phyloP scores from a whole-genome alignment of 1,284 basidiomycete species.

The Agaricales sp. region DNA sequence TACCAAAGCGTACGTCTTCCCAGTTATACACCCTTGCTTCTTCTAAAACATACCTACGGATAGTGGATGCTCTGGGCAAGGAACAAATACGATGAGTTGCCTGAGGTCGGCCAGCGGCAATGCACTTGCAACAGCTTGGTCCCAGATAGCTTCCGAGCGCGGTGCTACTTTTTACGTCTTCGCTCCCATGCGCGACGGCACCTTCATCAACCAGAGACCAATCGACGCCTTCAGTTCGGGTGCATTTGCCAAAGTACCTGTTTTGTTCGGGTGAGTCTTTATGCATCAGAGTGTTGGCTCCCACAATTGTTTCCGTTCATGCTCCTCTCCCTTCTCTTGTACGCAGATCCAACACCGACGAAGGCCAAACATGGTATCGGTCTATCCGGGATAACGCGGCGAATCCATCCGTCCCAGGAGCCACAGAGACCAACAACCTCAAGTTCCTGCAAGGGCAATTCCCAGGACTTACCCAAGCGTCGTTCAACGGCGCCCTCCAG shows the following conservation, averaged over 20 bases:
- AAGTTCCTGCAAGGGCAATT: conserved; percentile 26
- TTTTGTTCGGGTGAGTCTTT: conserved; percentile 19
- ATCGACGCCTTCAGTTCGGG: conserved; percentile 23
- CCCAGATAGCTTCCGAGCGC: conserved; percentile 15
- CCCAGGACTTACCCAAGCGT: conserved; percentile 15
- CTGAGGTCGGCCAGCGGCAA: conserved; percentile 17
- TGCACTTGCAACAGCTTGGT: conserved; percentile 18
- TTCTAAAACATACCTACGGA: neutral
- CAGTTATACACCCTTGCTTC: neutral
- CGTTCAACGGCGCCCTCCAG: conserved; percentile 17
- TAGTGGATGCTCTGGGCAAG: conserved; percentile 18
- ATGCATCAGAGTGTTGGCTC: neutral
- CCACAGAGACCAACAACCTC: conserved; percentile 23
- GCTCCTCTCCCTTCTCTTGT: neutral
- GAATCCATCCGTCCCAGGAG: conserved; percentile 23
- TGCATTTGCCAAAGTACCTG: conserved; percentile 21
- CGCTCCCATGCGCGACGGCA: conserved; percentile 22
- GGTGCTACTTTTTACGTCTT: conserved; percentile 21
- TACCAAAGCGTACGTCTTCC: conserved; percentile 17
- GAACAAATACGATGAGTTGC: conserved; percentile 16
- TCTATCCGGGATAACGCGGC: conserved; percentile 10
- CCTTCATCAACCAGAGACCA: conserved; percentile 19
- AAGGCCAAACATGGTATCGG: conserved; percentile 23
- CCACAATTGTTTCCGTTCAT: neutral
- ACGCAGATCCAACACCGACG: conserved; percentile 23